A percentile compares a stretch with the other conserved stretches of the same genome.
phyloP scores from a whole-genome alignment of 176 grass and related monocot species.

The Thinopyrum elongatum region DNA sequence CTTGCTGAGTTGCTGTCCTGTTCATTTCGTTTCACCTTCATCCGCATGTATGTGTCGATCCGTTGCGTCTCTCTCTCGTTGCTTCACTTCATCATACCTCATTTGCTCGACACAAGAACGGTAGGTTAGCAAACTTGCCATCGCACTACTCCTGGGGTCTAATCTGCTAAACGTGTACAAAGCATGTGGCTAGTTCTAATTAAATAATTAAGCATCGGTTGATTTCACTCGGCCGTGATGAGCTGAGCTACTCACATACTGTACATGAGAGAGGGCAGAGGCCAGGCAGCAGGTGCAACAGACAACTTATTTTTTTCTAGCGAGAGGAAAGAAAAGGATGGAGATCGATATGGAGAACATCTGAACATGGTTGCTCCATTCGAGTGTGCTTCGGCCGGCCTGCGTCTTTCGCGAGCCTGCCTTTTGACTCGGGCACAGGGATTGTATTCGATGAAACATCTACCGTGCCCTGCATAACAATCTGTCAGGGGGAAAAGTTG shows the following conservation, averaged over 20 bases:
- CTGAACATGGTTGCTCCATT: background rate
- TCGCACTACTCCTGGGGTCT: background rate
- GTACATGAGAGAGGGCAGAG: background rate
- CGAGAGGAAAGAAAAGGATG: background rate
- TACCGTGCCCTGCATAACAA: background rate
- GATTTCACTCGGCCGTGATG: background rate
- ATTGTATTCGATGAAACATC: background rate
- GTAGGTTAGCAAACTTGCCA: constrained; percentile 21
- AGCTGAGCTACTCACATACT: background rate
- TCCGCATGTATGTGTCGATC: background rate
- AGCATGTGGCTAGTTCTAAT: background rate
- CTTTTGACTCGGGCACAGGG: constrained; percentile 15
- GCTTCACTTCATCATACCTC: background rate
- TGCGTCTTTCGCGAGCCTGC: background rate
- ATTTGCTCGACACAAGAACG: background rate
- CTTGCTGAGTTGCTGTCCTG: background rate
- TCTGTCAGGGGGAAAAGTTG: background rate
- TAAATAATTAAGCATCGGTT: background rate
- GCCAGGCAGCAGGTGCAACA: constrained; percentile 5
- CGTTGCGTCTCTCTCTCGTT: background rate
- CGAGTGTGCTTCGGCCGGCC: background rate
- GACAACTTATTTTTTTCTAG: background rate
- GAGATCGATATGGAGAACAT: background rate
- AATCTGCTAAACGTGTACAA: background rate
- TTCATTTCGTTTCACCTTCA: background rate